A percentile compares a stretch with the other conserved stretches of the same genome.
phyloP scores from a whole-genome alignment of 2,329 filamentous ascomycete genomes.

The Pseudogymnoascus sp. region DNA sequence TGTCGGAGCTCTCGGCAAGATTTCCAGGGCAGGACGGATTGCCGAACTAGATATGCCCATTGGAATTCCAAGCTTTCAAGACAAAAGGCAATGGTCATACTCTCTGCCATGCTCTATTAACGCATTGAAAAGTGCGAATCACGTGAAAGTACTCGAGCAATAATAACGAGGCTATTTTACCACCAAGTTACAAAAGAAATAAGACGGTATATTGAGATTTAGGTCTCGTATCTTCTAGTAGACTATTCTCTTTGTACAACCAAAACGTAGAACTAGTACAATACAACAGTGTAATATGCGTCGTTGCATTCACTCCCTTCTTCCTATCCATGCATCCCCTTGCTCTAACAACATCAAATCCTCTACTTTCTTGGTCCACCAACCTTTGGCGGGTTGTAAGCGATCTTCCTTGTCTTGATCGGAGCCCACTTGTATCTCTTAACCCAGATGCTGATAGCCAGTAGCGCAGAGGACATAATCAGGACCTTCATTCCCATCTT shows the following conservation, averaged over 20 bases:
- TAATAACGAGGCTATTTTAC: not conserved
- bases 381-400: conserved; percentile 65
- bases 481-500: conserved; percentile 99
- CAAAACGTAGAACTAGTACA: conserved; percentile 26
- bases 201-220: conserved; percentile 8
- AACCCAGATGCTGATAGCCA: conserved; percentile 87
- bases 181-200: conserved; percentile 1
- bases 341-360: not conserved
- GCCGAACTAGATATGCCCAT: not conserved
- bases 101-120: not conserved
- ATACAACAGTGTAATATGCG: conserved; percentile 13
- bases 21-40: conserved; percentile 3
- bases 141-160: not conserved
- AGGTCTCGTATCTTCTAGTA: conserved; percentile 6
- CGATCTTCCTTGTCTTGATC: conserved; percentile 90
- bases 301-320: conserved; percentile 16
- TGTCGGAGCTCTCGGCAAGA: conserved; percentile 5
- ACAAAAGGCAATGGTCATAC: not conserved
- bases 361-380: conserved; percentile 11
- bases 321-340: conserved; percentile 16
- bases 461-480: conserved; percentile 67
- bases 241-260: conserved; percentile 23
- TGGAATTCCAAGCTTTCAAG: not conserved
- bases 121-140: not conserved
- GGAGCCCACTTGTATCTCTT: conserved; percentile 99